Percentiles rank a stretch among this genome's conserved stretches.
Conservation (phyloP, 805 yeast genomes). For the Dipodascopsis tothii region DNA sequence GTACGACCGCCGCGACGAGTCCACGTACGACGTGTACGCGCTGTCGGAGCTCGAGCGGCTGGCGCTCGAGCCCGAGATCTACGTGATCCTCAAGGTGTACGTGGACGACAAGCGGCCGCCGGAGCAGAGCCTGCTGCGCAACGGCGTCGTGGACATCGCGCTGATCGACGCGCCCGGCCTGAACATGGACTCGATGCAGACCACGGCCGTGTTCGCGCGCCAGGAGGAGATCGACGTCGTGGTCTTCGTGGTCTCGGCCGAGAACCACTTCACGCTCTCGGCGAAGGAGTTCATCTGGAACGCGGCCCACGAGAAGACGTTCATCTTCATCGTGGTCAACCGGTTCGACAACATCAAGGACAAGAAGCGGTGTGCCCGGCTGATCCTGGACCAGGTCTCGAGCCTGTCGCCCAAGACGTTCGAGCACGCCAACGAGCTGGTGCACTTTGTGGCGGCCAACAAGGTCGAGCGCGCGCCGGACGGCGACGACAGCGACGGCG, state of each 20-base stretch:
- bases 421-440: conserved; percentile 81
- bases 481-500: conserved; percentile 33
- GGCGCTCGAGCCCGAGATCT: conserved; percentile 62
- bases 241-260: conserved; percentile 92
- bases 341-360: conserved; percentile 80
- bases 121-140: conserved; percentile 64
- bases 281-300: conserved; percentile 88
- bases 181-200: conserved; percentile 85
- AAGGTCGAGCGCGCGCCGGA: conserved; percentile 39
- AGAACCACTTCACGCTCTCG: conserved; percentile 87
- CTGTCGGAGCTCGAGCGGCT: conserved; percentile 56
- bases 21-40: conserved; percentile 53
- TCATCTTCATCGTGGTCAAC: conserved; percentile 90
- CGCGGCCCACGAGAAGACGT: conserved; percentile 84
- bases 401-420: conserved; percentile 83
- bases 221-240: conserved; percentile 96
- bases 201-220: conserved; percentile 88
- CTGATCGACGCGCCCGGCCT: conserved; percentile 96
- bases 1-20: conserved; percentile 51
- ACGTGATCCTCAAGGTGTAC: conserved; percentile 68
- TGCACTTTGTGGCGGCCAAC: conserved; percentile 78
- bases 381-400: conserved; percentile 78
- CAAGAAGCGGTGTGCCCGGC: conserved; percentile 65
- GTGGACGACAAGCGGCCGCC: conserved; percentile 65
- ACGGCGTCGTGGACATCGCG: conserved; percentile 87